phyloP scores from a whole-genome alignment of 331 rosid species.

The Pyrus hybrid region DNA sequence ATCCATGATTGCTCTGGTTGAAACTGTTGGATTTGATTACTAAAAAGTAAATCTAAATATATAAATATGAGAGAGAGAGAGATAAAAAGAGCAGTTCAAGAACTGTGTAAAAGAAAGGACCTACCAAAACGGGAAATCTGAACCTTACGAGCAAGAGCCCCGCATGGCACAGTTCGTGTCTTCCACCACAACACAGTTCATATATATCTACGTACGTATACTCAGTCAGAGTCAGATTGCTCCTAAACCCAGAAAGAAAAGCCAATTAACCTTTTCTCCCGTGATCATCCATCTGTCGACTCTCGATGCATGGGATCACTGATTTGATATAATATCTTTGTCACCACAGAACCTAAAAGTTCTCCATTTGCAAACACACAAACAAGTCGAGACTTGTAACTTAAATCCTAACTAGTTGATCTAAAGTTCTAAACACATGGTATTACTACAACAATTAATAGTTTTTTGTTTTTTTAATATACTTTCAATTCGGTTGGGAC shows the following conservation, averaged over 20 bases:
- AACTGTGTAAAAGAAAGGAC: not conserved
- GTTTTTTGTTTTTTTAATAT: not conserved
- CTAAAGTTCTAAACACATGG: not conserved
- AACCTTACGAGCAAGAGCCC: not conserved
- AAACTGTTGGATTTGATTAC: not conserved
- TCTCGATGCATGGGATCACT: not conserved
- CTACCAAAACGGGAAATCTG: conserved; percentile 2
- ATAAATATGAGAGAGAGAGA: not conserved
- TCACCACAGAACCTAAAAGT: conserved; percentile 1
- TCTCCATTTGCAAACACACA: not conserved
- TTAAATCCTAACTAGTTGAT: not conserved
- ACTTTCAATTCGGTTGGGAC: not conserved
- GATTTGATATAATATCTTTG: not conserved
- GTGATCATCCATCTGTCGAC: not conserved
- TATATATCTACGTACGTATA: not conserved
- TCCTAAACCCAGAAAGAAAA: not conserved
- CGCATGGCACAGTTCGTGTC: conserved; percentile 1
- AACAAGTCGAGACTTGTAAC: not conserved
- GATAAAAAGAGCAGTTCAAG: not conserved
- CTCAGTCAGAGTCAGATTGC: not conserved
- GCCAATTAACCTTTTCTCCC: not conserved
- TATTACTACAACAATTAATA: not conserved
- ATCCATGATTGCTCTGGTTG: not conserved
- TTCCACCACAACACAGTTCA: not conserved
- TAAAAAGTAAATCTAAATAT: too few species aligned